A percentile compares a stretch with the other conserved stretches of the same genome.
phyloP scores from a whole-genome alignment of 495 filamentous ascomycete genomes.

The Sordaria brevicollis region DNA sequence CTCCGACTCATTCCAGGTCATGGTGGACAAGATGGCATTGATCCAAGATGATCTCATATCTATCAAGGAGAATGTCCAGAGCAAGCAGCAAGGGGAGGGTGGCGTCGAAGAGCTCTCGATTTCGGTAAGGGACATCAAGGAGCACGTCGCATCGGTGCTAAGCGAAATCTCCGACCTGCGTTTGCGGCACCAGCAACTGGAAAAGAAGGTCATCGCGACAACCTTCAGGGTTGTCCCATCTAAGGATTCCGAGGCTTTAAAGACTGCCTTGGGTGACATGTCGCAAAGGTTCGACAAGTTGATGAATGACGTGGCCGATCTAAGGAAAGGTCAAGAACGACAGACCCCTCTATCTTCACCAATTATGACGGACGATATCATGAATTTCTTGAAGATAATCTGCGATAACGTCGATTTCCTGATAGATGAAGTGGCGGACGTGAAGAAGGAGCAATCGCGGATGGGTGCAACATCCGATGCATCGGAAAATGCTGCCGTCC shows the following conservation, averaged over 20 bases:
- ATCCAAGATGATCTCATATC: background rate
- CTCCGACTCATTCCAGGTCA: conserved; percentile 1
- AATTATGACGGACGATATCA: background rate
- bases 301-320: conserved; percentile 5
- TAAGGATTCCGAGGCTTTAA: background rate
- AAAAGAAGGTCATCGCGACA: background rate
- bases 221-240: background rate
- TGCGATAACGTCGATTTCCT: background rate
- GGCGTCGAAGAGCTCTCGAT: background rate
- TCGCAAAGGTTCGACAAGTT: background rate
- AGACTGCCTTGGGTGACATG: background rate
- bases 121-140: conserved; percentile 11
- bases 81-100: background rate
- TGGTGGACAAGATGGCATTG: conserved; percentile 4
- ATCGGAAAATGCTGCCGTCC: background rate
- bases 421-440: background rate
- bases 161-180: conserved; percentile 1
- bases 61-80: background rate
- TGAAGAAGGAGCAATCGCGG: background rate
- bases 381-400: background rate
- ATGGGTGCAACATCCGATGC: background rate
- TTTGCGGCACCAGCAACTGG: background rate
- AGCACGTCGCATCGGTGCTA: background rate
- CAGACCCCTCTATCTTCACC: background rate
- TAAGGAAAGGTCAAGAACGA: conserved; percentile 1